A percentile compares a stretch with the other conserved stretches of the same genome.
Conservation (phyloP, 176 grass and related monocot genomes). For the Aegilops sharonensis region DNA sequence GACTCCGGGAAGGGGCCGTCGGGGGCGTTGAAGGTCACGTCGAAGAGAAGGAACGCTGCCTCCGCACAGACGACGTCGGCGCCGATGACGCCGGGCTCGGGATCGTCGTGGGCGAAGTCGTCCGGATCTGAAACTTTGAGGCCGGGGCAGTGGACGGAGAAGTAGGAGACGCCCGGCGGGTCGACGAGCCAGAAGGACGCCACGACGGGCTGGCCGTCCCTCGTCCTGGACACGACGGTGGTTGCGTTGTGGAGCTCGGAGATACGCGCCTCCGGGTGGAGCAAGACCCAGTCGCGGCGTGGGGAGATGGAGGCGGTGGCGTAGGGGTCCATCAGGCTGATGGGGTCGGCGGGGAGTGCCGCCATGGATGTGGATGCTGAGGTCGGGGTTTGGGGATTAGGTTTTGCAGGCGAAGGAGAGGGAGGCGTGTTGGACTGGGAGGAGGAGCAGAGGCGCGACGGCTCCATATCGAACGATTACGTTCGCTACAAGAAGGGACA, state of each 20-base stretch:
- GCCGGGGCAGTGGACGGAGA: background rate
- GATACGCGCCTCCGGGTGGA: background rate
- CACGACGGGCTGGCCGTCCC: background rate
- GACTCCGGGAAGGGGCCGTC: background rate
- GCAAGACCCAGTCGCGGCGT: background rate
- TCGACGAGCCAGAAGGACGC: background rate
- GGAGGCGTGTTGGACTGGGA: too few relatives aligned
- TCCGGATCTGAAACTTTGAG: background rate
- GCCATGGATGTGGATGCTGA: background rate
- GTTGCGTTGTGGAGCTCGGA: background rate
- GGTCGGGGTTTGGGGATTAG: too few relatives aligned
- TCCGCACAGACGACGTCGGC: background rate
- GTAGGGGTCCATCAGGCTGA: background rate
- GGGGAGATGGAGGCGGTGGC: background rate
- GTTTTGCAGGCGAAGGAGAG: too few relatives aligned
- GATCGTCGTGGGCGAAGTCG: background rate
- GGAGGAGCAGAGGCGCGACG: too few relatives aligned
- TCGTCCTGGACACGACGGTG: background rate
- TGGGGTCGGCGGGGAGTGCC: background rate
- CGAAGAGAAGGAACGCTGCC: background rate
- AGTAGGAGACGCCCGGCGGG: background rate
- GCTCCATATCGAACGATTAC: too few relatives aligned
- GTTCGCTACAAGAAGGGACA: too few relatives aligned
- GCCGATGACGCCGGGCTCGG: background rate
- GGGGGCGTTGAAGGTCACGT: background rate